Base-by-base conservation (phyloP, 768 basidiomycete genomes). In the Leccinum uliginosum region DNA sequence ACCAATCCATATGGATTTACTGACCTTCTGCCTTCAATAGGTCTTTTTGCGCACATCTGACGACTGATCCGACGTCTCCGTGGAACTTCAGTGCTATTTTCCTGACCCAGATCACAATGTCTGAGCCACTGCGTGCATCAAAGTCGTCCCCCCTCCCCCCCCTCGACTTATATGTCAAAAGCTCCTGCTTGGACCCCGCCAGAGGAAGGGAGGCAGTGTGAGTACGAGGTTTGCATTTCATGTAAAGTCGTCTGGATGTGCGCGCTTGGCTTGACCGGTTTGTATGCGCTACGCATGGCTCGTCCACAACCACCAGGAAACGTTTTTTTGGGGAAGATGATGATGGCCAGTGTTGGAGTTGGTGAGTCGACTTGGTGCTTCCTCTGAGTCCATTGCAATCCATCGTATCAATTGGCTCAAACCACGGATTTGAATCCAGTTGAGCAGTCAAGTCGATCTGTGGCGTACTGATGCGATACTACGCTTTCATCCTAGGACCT, bases 241-340 rank as follows among this genome's bases (percentile, higher is more conserved):
- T 91, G 89, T 67, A 81, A 82, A 43, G 73, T 89, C 53, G 80
- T 87, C 43, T 87, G 88, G 23, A 80, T 86, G 0, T n/a, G 83
- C 29, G 83, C 85, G 2, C 78, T 90, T 7, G 81, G 78, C 21
- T 79, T 79, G 4, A 79, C 83, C 5, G 87, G 88, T 7, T 59
- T 83, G 23, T 89, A 90, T 66, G 87, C 88, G 3, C 70, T 91
- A 26, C 78, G 79, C 68, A 79, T 82, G 74, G 80, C 86, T 27
- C 83, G 88, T 50, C 76, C 78, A 23, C 75, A 76, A 45, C 83
- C 84, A 12, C 85, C 83, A 7, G 87, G 87, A 6, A 82, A 80
- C 3, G 68, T 77, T 4, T 65, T 76, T 26, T 29, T 29, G 27
- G 85, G 86, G 55, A 89, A 87, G 67, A 74, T 77, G 34, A 74